Percentiles rank a stretch among this genome's conserved stretches.
Conservation (phyloP, 192 early-diverging fungal species). For the Backusella morwellensis region DNA sequence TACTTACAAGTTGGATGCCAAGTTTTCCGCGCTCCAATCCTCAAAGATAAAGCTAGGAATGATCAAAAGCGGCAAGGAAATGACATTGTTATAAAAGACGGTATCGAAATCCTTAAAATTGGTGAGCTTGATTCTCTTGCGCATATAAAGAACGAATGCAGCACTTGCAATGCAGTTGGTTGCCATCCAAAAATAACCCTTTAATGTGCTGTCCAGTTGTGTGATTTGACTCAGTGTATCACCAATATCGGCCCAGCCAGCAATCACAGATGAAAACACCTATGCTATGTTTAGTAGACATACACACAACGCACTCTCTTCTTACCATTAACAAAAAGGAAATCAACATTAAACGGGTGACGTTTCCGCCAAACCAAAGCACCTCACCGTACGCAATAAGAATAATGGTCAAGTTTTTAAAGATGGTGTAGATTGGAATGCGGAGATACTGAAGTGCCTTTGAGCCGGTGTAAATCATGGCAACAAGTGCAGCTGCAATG, state of each 20-base stretch:
- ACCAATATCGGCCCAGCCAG: conserved; percentile 75
- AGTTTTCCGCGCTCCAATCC: conserved; percentile 62
- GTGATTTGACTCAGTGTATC: conserved; percentile 22
- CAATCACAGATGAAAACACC: conserved; percentile 82
- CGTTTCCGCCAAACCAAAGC: conserved; percentile 72
- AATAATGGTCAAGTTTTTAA: conserved; percentile 99
- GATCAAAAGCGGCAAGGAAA: conserved; percentile 79
- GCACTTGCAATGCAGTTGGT: conserved; percentile 89
- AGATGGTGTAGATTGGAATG: conserved; percentile 95
- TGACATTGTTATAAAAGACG: conserved; percentile 94
- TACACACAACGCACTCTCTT: background rate
- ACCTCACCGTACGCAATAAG: conserved; percentile 92
- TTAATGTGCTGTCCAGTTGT: conserved; percentile 39
- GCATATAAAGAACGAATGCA: conserved; percentile 86
- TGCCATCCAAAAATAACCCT: conserved; percentile 87
- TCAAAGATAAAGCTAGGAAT: conserved; percentile 66
- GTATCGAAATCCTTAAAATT: conserved; percentile 98
- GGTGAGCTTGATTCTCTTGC: conserved; percentile 81
- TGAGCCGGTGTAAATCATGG: conserved; percentile 97
- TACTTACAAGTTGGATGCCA: conserved; percentile 58
- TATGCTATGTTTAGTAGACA: conserved; percentile 13
- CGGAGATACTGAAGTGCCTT: conserved; percentile 90
- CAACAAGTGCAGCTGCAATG: conserved; percentile 78
- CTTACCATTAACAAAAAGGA: conserved; percentile 80
- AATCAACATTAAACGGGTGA: conserved; percentile 77